Evolutionary conservation across 352 stramenopile genomes (phyloP).

Genomic region (Poterioochromonas sp.): DNA sequence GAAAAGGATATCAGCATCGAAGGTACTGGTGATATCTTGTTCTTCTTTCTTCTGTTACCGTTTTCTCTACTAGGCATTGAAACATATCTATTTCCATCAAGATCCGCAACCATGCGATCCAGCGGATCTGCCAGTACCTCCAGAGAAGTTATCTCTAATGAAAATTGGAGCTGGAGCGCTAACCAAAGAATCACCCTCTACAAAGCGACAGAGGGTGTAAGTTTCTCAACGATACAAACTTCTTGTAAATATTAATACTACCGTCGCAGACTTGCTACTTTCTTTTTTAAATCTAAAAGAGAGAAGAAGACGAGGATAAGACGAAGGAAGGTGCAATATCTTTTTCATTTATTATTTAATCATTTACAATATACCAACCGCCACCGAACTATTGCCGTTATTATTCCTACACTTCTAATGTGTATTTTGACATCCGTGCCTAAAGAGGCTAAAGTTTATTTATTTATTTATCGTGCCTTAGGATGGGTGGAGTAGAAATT

Average conservation of each 20-base stretch:
- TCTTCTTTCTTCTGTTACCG: neutral
- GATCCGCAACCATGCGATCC: neutral
- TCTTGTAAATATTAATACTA: neutral
- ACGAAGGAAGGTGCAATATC: neutral
- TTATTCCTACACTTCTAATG: neutral
- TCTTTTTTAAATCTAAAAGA: neutral
- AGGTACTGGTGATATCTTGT: neutral
- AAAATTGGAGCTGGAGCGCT: neutral
- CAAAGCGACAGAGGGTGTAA: neutral
- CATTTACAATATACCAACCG: neutral
- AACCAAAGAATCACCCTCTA: neutral
- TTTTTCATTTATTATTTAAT: neutral
- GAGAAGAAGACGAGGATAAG: neutral
- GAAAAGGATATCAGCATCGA: neutral
- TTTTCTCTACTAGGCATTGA: conserved; percentile 9
- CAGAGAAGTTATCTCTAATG: too few relatives aligned
- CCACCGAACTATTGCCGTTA: neutral
- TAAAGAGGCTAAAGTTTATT: too few relatives aligned
- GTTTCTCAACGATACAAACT: neutral
- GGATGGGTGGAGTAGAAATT: neutral
- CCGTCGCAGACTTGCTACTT: neutral
- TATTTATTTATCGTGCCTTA: conserved; percentile 5
- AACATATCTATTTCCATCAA: neutral
- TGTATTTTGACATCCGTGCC: too few relatives aligned
- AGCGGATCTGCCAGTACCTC: neutral